Conservation (phyloP, 352 stramenopile species). For the Globisporangium parvum region DNA sequence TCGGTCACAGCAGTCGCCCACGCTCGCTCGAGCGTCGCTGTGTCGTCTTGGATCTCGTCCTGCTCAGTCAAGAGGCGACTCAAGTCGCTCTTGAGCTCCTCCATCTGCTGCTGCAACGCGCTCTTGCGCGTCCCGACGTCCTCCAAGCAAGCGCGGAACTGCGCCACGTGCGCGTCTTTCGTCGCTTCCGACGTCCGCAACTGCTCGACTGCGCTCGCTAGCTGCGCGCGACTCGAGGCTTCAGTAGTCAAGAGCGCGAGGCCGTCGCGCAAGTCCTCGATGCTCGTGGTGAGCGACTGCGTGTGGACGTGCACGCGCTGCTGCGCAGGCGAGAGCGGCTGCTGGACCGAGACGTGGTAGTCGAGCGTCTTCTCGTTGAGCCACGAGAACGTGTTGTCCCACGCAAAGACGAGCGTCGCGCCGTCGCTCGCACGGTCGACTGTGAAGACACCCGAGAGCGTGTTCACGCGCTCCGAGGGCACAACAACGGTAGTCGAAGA, state of each 20-base stretch:
- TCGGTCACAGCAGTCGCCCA: conserved; percentile 38
- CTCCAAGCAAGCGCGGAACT: conserved; percentile 23
- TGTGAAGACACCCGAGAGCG: conserved; percentile 41
- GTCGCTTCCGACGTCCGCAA: conserved; percentile 27
- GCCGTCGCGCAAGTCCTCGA: conserved; percentile 22
- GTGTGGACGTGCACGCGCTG: conserved; percentile 29
- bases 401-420: conserved; percentile 57
- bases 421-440: conserved; percentile 23
- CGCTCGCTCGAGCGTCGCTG: conserved; percentile 19
- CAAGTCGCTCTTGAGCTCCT: conserved; percentile 40
- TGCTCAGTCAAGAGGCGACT: conserved; percentile 33
- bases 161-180: conserved; percentile 28
- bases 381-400: conserved; percentile 85
- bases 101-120: conserved; percentile 50
- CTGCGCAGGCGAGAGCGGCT: conserved; percentile 38
- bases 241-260: conserved; percentile 34
- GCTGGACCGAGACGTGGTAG: conserved; percentile 74
- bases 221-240: conserved; percentile 20
- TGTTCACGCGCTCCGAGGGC: conserved; percentile 40
- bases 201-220: conserved; percentile 28
- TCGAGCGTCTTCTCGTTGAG: conserved; percentile 82
- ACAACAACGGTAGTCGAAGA: conserved; percentile 33
- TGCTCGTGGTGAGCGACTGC: conserved; percentile 17
- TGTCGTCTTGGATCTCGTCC: conserved; percentile 46
- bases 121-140: conserved; percentile 33